Evolutionary conservation across 2,329 filamentous ascomycete species (phyloP).

Genomic region (Fusarium equiseti): DNA sequence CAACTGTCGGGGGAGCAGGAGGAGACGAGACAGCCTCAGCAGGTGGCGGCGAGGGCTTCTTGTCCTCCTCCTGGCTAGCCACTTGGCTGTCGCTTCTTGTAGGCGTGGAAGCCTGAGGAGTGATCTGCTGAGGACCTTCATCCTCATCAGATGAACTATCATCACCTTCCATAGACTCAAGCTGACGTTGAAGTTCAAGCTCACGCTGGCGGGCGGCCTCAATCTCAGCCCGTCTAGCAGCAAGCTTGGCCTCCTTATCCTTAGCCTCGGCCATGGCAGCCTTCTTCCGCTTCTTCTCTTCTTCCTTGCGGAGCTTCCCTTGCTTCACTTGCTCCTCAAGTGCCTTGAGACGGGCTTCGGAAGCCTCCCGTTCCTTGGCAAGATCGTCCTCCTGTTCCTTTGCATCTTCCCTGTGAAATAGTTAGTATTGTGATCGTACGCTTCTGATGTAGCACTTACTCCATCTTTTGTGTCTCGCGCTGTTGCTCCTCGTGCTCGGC

Average conservation of each 20-base stretch:
- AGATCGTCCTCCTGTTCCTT: constrained; percentile 83
- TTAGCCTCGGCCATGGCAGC: constrained; percentile 87
- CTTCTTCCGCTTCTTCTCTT: constrained; percentile 93
- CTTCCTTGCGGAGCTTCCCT: constrained; percentile 94
- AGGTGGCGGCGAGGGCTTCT: constrained; percentile 63
- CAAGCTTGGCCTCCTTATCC: constrained; percentile 87
- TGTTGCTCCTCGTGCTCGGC: constrained; percentile 83
- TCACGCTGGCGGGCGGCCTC: constrained; percentile 92
- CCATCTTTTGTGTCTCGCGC: constrained; percentile 77
- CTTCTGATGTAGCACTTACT: constrained; percentile 72
- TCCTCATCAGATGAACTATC: constrained; percentile 85
- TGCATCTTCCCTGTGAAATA: constrained; percentile 73
- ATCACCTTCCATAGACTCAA: constrained; percentile 80
- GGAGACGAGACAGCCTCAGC: constrained; percentile 53
- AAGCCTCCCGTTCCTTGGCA: constrained; percentile 81
- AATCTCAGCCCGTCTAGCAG: constrained; percentile 88
- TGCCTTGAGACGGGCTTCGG: constrained; percentile 84
- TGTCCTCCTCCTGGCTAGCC: constrained; percentile 67
- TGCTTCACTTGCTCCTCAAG: constrained; percentile 94
- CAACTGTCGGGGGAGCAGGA: constrained; percentile 62
- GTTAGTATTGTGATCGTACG: constrained; percentile 44
- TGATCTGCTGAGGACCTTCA: constrained; percentile 79
- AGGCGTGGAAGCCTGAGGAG: constrained; percentile 70
- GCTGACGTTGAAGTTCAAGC: constrained; percentile 86
- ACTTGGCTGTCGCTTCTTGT: constrained; percentile 65